Percentiles rank a stretch among this genome's conserved stretches.
Evolutionary conservation across 1,284 basidiomycete genomes (phyloP).

Genomic region (Puccinia triticina): DNA sequence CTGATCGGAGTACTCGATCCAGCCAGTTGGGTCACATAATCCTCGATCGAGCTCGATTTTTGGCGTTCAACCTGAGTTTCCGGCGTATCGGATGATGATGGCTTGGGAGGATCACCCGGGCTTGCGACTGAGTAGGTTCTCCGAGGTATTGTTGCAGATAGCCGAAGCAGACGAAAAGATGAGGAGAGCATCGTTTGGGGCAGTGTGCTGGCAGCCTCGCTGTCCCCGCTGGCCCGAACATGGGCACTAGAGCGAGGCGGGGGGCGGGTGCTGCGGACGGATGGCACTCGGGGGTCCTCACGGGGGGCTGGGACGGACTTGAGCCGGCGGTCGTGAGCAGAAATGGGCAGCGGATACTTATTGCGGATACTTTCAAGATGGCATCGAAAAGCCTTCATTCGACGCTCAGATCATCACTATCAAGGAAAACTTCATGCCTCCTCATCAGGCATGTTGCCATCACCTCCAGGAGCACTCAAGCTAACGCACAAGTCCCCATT

Average conservation of each 20-base stretch:
- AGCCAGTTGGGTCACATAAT: slow-evolving; percentile 26
- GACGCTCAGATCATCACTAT: not conserved
- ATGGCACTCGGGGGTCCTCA: not conserved
- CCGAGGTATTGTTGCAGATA: not conserved
- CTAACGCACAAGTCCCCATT: not conserved
- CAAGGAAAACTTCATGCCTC: not conserved
- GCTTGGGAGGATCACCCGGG: not conserved
- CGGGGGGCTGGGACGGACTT: not conserved
- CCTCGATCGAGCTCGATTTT: slow-evolving; percentile 20
- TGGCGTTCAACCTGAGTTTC: slow-evolving; percentile 6
- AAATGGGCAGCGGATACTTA: too few relatives aligned
- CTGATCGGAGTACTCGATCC: not conserved
- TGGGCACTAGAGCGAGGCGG: not conserved
- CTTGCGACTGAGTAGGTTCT: not conserved
- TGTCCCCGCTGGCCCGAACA: not conserved
- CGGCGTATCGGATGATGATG: not conserved
- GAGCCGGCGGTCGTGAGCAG: too few relatives aligned
- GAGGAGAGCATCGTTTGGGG: not conserved
- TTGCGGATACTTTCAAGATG: not conserved
- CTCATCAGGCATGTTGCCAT: not conserved
- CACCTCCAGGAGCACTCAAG: not conserved
- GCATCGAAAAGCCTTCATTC: not conserved
- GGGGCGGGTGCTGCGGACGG: too few relatives aligned
- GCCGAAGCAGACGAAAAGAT: slow-evolving; percentile 4
- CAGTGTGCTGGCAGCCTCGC: not conserved